These are phyloP conservation scores for Artemisia annua DNA, from an alignment of 129 eudicot species.

Conservation along the genomic window DNA sequence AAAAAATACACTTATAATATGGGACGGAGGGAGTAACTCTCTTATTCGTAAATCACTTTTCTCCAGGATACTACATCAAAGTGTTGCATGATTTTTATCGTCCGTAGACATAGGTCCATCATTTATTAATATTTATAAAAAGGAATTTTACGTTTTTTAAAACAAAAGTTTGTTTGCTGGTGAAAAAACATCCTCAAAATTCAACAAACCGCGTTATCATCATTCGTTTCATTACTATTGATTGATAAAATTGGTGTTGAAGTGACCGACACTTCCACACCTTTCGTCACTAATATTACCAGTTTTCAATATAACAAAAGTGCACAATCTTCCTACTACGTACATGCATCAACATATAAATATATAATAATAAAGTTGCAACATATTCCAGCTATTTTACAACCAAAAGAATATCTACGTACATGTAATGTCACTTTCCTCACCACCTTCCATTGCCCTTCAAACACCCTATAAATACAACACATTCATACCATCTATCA, in stretches of 20 bases:
- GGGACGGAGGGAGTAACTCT: no score
- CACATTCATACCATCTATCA: constrained; percentile 9
- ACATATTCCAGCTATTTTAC: constrained; percentile 38
- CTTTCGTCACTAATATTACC: constrained; percentile 24
- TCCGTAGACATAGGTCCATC: no score
- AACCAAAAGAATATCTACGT: constrained; percentile 22
- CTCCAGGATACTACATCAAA: no score
- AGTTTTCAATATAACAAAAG: constrained; percentile 11
- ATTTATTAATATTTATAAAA: background rate
- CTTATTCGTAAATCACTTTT: no score
- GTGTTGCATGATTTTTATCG: no score
- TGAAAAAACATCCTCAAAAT: constrained; percentile 15
- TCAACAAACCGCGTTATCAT: constrained; percentile 29
- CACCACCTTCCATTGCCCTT: constrained; percentile 7
- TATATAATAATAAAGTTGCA: constrained; percentile 23
- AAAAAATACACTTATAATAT: no score
- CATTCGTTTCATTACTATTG: constrained; percentile 5
- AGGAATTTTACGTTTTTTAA: background rate
- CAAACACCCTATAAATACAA: constrained; percentile 32
- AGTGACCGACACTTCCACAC: constrained; percentile 26
- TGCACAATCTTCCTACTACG: constrained; percentile 27
- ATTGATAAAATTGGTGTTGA: constrained; percentile 12
- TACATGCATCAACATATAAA: background rate
- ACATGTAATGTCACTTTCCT: constrained; percentile 23
- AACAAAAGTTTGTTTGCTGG: constrained; percentile 19